Conservation (phyloP, 495 filamentous ascomycete genomes). For the Aspergillus campestris region DNA sequence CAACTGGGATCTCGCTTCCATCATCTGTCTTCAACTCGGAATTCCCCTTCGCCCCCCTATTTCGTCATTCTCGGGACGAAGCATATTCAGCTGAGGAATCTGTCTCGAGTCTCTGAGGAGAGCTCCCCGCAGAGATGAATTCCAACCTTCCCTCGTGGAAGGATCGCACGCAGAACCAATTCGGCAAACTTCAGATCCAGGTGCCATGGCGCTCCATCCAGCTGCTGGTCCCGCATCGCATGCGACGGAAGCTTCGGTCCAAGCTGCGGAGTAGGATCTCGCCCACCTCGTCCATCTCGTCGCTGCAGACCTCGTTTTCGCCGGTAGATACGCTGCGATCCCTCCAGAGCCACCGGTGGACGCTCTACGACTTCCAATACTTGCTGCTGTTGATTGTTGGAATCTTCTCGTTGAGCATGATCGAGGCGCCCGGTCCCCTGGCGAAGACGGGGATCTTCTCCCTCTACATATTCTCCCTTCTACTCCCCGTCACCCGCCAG, state of each 20-base stretch:
- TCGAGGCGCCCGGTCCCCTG: conserved; percentile 63
- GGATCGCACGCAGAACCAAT: conserved; percentile 40
- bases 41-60: neutral
- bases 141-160: conserved; percentile 40
- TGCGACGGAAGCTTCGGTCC: conserved; percentile 64
- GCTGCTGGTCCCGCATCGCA: conserved; percentile 55
- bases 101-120: conserved; percentile 15
- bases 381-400: conserved; percentile 60
- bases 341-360: conserved; percentile 72
- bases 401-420: conserved; percentile 75
- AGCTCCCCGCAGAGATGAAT: conserved; percentile 29
- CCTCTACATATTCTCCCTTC: conserved; percentile 57
- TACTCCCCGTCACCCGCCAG: conserved; percentile 81
- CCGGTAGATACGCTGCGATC: conserved; percentile 62
- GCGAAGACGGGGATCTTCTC: conserved; percentile 61
- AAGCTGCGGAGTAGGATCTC: conserved; percentile 65
- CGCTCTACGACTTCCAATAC: conserved; percentile 80
- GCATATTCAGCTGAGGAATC: conserved; percentile 10
- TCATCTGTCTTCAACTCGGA: neutral
- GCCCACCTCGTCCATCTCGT: conserved; percentile 61
- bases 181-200: conserved; percentile 41
- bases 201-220: conserved; percentile 44
- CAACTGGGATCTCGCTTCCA: conserved; percentile 2
- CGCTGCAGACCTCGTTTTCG: conserved; percentile 74
- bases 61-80: neutral